Evolutionary conservation across 495 filamentous ascomycete genomes (phyloP).

Genomic region (Penicillium longicatenatum): DNA sequence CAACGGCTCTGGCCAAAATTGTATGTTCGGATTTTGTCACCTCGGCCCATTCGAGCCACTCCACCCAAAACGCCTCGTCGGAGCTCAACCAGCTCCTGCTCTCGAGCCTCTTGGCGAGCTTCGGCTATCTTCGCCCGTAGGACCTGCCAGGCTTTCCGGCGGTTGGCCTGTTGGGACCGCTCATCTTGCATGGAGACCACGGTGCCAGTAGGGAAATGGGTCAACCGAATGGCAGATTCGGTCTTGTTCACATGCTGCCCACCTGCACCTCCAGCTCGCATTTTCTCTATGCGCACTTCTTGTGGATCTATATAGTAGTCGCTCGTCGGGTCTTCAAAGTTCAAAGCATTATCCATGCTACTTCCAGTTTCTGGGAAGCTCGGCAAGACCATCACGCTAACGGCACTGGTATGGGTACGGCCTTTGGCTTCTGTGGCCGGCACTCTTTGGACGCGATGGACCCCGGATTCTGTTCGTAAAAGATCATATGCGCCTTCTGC

Average conservation of each 20-base stretch:
- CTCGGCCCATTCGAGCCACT: constrained; percentile 77
- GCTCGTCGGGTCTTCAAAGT: constrained; percentile 79
- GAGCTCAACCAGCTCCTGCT: constrained; percentile 74
- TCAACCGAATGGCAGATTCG: constrained; percentile 91
- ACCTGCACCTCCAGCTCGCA: constrained; percentile 89
- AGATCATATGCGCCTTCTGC: constrained; percentile 73
- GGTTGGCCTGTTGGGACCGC: constrained; percentile 86
- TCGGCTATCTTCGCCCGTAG: constrained; percentile 84
- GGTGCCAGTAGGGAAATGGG: constrained; percentile 84
- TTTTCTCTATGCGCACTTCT: constrained; percentile 85
- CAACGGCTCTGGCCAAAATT: constrained; percentile 92
- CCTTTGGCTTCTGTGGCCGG: constrained; percentile 88
- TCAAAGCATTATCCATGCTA: constrained; percentile 53
- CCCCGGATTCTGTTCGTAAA: constrained; percentile 84
- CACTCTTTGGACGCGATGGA: constrained; percentile 92
- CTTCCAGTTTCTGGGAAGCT: constrained; percentile 66
- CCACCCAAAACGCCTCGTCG: constrained; percentile 74
- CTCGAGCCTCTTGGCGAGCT: constrained; percentile 74
- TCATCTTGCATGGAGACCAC: constrained; percentile 90
- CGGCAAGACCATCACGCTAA: constrained; percentile 86
- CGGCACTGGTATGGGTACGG: constrained; percentile 90
- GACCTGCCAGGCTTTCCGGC: constrained; percentile 81
- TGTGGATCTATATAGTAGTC: constrained; percentile 87
- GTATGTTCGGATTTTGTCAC: constrained; percentile 94
- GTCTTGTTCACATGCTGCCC: constrained; percentile 99